Evolutionary conservation across 2,329 filamentous ascomycete genomes (phyloP), one percentile per base, ranked within the genome.

Genomic region (Aspergillus quadricinctus): DNA sequence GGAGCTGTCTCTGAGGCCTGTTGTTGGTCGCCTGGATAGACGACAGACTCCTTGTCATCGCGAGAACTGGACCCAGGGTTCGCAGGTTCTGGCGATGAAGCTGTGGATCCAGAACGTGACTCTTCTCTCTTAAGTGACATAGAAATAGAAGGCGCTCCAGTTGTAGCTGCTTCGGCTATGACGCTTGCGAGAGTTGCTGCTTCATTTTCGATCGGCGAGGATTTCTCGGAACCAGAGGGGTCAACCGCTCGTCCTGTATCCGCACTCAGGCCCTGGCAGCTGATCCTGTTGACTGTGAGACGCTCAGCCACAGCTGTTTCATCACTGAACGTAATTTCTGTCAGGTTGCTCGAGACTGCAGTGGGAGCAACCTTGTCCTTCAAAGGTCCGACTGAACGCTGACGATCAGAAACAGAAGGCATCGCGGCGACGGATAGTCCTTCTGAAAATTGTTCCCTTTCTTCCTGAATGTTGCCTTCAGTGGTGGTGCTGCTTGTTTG

Each of bases 1-100:
- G 25, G 41, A 6, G 55, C 52, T 14, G 56, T 46, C 7, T 60
- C 61, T 46, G 49, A 25, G 57, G 57, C 35, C 43, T 53, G 31
- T 23, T 46, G 1, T 23, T 11, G 43, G 7, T 46, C 43, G 35
- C 17, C 4, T 55, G 21, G 14, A 49, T 25, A 48, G 21, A 46
- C 11, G 17, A 27, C 2, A 29, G 51, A 28, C 4, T 50, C 14
- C 25, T 52, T 54, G n/a, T 50, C 31, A 14, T 56, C 52, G n/a
- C 21, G n/a, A n/a, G 53, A 37, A 43, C 43, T 51, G 2, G 53
- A 17, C 17, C 31, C 43, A 2, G 55, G 14, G 8, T 10, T 23
- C 10, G 46, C 49, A 27, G 40, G 29, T 27, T 54, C 46, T 14
- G 11, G 37, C 17, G 21, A 17, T 5, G 43, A 25, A 25, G 43